phyloP scores from a whole-genome alignment of 129 eudicot species.

The Mikania micrantha region DNA sequence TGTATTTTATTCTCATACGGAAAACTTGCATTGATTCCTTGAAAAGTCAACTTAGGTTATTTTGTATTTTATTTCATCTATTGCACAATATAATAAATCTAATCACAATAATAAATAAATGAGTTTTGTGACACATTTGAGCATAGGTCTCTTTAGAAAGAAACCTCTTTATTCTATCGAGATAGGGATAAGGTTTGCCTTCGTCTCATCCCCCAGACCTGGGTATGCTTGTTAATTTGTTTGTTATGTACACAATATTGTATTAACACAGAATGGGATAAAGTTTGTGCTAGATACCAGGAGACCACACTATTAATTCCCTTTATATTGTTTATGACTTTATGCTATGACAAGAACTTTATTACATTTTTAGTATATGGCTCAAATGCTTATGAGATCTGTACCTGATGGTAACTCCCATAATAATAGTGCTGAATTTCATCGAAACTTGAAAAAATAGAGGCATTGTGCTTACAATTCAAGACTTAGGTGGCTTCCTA shows the following conservation, averaged over 20 bases:
- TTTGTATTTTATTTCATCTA: not conserved
- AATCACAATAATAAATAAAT: no score
- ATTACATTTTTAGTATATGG: not conserved
- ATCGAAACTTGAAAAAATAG: not conserved
- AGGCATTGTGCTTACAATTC: not conserved
- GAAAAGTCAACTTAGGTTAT: not conserved
- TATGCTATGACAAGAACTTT: not conserved
- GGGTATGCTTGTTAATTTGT: no score
- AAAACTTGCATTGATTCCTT: not conserved
- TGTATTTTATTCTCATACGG: not conserved
- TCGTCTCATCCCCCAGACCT: no score
- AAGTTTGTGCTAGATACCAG: not conserved
- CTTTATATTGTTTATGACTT: not conserved
- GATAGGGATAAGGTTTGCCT: no score
- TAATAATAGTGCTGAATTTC: not conserved
- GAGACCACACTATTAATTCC: not conserved
- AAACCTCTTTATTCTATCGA: no score
- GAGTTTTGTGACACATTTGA: no score
- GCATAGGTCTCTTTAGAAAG: no score
- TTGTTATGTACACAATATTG: not conserved
- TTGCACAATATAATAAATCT: no score
- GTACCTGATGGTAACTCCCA: not conserved
- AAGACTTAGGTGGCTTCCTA: not conserved
- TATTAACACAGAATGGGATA: not conserved
- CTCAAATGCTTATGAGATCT: not conserved